These are phyloP conservation scores for Candida quercuum DNA, from an alignment of 805 yeast species.

Conservation along the genomic window DNA sequence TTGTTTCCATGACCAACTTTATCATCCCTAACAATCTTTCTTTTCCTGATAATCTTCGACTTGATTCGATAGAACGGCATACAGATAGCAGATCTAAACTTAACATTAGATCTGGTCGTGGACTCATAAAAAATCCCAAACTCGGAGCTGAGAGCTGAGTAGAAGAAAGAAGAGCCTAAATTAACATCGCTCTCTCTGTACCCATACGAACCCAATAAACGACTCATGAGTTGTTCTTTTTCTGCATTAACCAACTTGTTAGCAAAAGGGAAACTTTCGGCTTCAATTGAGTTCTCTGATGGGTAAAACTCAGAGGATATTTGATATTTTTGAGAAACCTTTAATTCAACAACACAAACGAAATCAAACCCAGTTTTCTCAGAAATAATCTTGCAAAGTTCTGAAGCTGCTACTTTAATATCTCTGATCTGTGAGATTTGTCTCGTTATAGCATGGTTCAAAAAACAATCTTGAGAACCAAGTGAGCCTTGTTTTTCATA, in stretches of 20 bases:
- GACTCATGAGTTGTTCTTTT: constrained; percentile 36
- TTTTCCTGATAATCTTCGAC: constrained; percentile 39
- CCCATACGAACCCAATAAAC: constrained; percentile 42
- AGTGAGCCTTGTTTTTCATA: constrained; percentile 28
- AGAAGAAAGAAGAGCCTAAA: constrained; percentile 34
- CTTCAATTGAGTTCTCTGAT: constrained; percentile 35
- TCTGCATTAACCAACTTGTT: constrained; percentile 31
- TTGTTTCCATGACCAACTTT: constrained; percentile 4
- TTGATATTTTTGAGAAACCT: constrained; percentile 41
- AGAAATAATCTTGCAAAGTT: constrained; percentile 33
- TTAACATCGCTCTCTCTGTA: constrained; percentile 15
- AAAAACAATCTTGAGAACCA: constrained; percentile 19
- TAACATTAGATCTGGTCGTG: constrained; percentile 21
- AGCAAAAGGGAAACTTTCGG: constrained; percentile 37
- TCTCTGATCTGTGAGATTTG: constrained; percentile 32
- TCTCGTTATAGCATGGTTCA: constrained; percentile 32
- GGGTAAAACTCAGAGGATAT: constrained; percentile 42
- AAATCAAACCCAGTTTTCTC: constrained; percentile 33
- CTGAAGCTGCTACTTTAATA: constrained; percentile 38
- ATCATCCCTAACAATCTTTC: constrained; percentile 16
- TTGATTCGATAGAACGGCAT: constrained; percentile 46
- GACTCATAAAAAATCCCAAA: constrained; percentile 43
- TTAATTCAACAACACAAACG: constrained; percentile 46
- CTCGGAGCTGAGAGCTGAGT: constrained; percentile 42
- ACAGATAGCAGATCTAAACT: constrained; percentile 42